Evolutionary conservation across 1,284 basidiomycete species (phyloP), one percentile per base, ranked within the genome.

Genomic region (Omphalotus olearius): DNA sequence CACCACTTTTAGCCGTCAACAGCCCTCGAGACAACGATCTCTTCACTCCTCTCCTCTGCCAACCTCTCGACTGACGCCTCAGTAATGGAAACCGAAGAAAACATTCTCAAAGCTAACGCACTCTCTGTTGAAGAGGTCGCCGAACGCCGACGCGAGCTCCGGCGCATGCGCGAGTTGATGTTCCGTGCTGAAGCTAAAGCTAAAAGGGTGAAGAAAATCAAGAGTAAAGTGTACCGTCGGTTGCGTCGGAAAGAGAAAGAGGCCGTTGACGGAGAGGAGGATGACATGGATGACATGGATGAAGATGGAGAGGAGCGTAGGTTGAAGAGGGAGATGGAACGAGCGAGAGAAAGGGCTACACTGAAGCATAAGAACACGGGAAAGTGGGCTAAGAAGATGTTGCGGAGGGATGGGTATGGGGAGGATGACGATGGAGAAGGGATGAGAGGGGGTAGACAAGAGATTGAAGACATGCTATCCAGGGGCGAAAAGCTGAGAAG

Each of bases 121-220:
- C 76, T 97, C 23, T 83, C 82, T 1, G 75, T 90, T 2, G 91
- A 93, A 64, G 93, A 97, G 65, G 88, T 95, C 37, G 79, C 83
- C 2, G 78, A 82, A 6, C 84, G 95, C 0, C 83, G 92, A 1
- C 80, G 79, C 1, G 91, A 95, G 63, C 79, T 98, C 13, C 81
- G 91, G 14, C 81, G 85, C 62, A 93, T 93, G 81, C 84, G 96
- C 28, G 94, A 98, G 61, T 77, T 98, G 45, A 90, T 95, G 77
- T 98, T 97, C 73, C 84, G 95, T 3, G 93, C 92, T 0, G 95
- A 99, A 62, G 75, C 84, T 36, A 96, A 96, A 66, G 92, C 93
- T 9, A 92, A 91, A 63, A 83, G 95, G 10, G 78, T 97, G 7
- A 83, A 88, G 37, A 98, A 97, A 72, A 98, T 99, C 72, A 98